Base-by-base conservation (phyloP, 495 filamentous ascomycete genomes). In the Hypoxylon rickii region DNA sequence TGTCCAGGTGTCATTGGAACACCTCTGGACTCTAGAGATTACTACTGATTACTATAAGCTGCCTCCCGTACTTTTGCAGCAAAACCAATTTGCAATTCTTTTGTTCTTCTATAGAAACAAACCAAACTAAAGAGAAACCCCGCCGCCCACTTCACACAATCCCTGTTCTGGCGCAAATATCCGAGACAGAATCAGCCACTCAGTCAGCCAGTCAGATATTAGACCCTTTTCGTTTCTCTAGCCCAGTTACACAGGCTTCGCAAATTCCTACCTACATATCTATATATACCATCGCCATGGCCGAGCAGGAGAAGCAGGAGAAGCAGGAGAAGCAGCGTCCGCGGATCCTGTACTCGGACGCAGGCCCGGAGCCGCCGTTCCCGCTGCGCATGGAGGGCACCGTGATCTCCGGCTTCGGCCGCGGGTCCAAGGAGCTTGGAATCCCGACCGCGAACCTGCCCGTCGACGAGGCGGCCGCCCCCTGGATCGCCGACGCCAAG, bases 391-490 rank as follows among this genome's bases (percentile, higher is more conserved):
- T 97, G 67, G 84, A 84, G 33, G 94, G 94, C 5, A 80, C 83
- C 40, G 90, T 98, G 12, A 89, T 97, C 64, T 86, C 88, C 68
- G 94, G 94, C 32, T 97, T 97, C 73, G 94, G 94, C 13, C 86
- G 94, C 36, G 94, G 94, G 34, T 92, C 87, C 68, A 93, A 89
- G 76, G 91, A 96, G 80, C 86, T 98, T 51, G 91, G 93, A 49
- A 97, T 97, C 71, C 94, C 94, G 2, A 98, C 94, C 0, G 94
- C 94, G 63, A 98, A 98, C 76, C 92, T 98, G 58, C 92, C 94
- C 33, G 79, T 96, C 49, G 85, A 87, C 47, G 84, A 84, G 7
- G 72, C 89, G 29, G 64, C 54, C 24, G 80, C 86, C 29, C 84
- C 86, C 13, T 91, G 89, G 65, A 83, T 96, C 65, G 76, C 81